Percentiles rank a stretch among this genome's conserved stretches.
Conservation (phyloP, 2,329 filamentous ascomycete species). For the Helotiales sp. region DNA sequence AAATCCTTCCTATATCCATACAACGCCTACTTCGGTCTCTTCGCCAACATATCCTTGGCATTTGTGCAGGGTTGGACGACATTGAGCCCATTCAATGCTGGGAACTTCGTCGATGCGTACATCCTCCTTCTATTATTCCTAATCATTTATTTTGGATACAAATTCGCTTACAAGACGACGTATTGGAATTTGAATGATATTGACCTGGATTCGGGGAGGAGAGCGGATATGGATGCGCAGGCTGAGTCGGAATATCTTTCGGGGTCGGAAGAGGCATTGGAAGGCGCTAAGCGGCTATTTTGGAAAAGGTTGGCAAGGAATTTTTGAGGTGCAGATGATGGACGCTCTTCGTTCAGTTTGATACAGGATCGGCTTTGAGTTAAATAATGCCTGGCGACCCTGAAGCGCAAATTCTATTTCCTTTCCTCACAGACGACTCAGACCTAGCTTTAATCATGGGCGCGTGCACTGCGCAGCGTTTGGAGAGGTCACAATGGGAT, state of each 20-base stretch:
- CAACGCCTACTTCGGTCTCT: slow-evolving; percentile 63
- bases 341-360: no score
- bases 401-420: no score
- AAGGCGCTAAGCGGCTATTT: neutral
- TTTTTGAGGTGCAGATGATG: neutral
- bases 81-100: slow-evolving; percentile 61
- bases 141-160: slow-evolving; percentile 61
- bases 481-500: no score
- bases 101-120: slow-evolving; percentile 67
- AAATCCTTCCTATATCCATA: slow-evolving; percentile 59
- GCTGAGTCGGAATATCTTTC: slow-evolving; percentile 17
- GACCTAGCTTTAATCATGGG: no score
- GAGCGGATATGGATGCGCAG: slow-evolving; percentile 56
- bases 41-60: slow-evolving; percentile 62
- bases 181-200: slow-evolving; percentile 57
- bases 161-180: slow-evolving; percentile 58
- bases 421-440: no score
- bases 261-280: slow-evolving; percentile 6
- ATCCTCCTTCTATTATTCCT: slow-evolving; percentile 64
- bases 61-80: slow-evolving; percentile 67
- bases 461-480: no score
- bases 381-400: no score
- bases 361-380: no score
- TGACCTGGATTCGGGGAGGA: slow-evolving; percentile 60
- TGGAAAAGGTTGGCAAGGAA: slow-evolving; percentile 9